Evolutionary conservation across 345 rosid species (phyloP).

Genomic region (Eucalyptus pauciflora): DNA sequence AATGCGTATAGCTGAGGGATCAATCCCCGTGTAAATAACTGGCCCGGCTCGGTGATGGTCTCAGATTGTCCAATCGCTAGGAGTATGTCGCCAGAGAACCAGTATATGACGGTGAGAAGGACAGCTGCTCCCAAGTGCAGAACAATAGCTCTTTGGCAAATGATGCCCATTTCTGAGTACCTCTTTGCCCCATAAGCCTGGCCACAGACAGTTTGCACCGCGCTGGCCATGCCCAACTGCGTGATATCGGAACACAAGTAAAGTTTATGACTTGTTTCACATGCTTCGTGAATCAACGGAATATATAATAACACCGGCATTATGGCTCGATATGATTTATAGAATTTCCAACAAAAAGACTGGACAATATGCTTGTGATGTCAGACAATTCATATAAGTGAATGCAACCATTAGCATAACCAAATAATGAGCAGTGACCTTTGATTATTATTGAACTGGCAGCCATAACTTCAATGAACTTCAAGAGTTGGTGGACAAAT

Average conservation of each 20-base stretch:
- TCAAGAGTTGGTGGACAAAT: neutral
- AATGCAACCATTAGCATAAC: neutral
- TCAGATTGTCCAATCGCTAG: slow-evolving; percentile 47
- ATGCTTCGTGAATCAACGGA: neutral
- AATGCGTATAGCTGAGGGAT: slow-evolving; percentile 85
- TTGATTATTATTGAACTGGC: neutral
- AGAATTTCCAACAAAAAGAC: neutral
- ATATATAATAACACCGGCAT: neutral
- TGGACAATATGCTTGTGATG: neutral
- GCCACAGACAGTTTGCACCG: slow-evolving; percentile 95
- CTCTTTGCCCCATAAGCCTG: slow-evolving; percentile 88
- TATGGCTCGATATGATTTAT: neutral
- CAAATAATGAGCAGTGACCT: neutral
- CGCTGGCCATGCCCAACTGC: slow-evolving; percentile 94
- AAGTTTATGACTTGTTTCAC: neutral
- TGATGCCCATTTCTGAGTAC: slow-evolving; percentile 70
- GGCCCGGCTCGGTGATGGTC: slow-evolving; percentile 51
- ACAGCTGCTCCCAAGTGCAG: slow-evolving; percentile 71
- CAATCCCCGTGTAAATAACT: slow-evolving; percentile 58
- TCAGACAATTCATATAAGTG: neutral
- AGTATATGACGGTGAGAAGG: slow-evolving; percentile 54
- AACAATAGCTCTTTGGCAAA: slow-evolving; percentile 78
- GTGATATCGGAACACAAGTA: neutral
- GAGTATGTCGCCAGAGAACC: slow-evolving; percentile 54
- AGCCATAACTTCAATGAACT: neutral